These are phyloP conservation scores for Colletotrichum lindemuthianum DNA, from an alignment of 2,329 filamentous ascomycete genomes.

Conservation along the genomic window DNA sequence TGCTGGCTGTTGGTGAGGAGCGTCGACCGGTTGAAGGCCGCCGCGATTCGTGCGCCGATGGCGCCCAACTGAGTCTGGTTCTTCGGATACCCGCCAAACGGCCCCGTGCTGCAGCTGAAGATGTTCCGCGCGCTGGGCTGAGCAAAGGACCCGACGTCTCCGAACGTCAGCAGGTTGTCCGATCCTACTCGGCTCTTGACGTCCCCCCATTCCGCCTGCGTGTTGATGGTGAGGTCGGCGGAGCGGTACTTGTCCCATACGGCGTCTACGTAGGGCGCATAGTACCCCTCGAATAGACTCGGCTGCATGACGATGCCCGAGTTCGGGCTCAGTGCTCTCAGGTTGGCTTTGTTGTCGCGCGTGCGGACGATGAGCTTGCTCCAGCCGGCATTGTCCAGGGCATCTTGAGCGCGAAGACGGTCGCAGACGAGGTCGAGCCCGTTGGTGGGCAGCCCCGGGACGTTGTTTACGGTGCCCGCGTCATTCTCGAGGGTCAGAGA, in stretches of 20 bases:
- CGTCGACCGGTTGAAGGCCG: slow-evolving; percentile 80
- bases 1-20: slow-evolving; percentile 64
- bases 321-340: slow-evolving; percentile 66
- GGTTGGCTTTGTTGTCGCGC: slow-evolving; percentile 46
- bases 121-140: slow-evolving; percentile 60
- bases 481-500: slow-evolving; percentile 63
- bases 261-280: slow-evolving; percentile 57
- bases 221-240: slow-evolving; percentile 60
- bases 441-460: slow-evolving; percentile 58
- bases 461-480: slow-evolving; percentile 54
- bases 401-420: slow-evolving; percentile 56
- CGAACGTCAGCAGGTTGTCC: slow-evolving; percentile 52
- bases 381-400: slow-evolving; percentile 61
- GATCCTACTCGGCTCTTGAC: slow-evolving; percentile 54
- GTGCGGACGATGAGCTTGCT: slow-evolving; percentile 59
- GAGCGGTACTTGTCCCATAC: slow-evolving; percentile 62
- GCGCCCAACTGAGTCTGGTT: slow-evolving; percentile 63
- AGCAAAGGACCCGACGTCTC: slow-evolving; percentile 51
- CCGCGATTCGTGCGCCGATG: slow-evolving; percentile 77
- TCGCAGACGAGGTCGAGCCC: slow-evolving; percentile 58
- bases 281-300: slow-evolving; percentile 61
- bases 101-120: slow-evolving; percentile 64
- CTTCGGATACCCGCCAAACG: slow-evolving; percentile 58
- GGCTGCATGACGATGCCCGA: slow-evolving; percentile 55
- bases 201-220: slow-evolving; percentile 62